Percentiles rank a stretch among this genome's conserved stretches.
phyloP scores from a whole-genome alignment of 768 basidiomycete genomes.

The Tulasnella sp. region DNA sequence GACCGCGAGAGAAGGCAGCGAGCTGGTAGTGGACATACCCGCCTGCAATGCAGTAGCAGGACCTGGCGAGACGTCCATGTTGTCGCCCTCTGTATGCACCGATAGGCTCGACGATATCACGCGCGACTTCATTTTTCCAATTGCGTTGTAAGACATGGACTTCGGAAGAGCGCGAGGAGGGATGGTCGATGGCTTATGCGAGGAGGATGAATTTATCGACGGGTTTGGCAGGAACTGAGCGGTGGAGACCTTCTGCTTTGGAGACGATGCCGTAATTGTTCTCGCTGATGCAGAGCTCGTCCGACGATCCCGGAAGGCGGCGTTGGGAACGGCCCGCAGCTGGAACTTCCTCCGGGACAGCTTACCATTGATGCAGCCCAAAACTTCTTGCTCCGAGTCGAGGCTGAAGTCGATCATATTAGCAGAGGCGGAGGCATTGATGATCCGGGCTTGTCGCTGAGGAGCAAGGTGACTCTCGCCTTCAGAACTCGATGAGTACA shows the following conservation, averaged over 20 bases:
- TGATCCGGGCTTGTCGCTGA: constrained; percentile 3
- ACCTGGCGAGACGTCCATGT: too few relatives aligned
- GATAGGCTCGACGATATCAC: neutral
- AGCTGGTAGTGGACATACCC: neutral
- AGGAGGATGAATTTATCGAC: neutral
- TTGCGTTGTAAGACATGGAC: constrained; percentile 1
- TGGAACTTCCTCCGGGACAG: neutral
- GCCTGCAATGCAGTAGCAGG: neutral
- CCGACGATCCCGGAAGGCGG: neutral
- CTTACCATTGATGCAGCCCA: neutral
- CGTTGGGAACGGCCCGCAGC: neutral
- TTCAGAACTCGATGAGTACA: constrained; percentile 11
- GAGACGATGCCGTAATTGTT: neutral
- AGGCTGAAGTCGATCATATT: neutral
- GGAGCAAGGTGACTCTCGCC: neutral
- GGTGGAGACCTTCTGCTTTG: neutral
- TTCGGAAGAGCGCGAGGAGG: constrained; percentile 2
- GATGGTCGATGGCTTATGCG: neutral
- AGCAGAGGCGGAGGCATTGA: neutral
- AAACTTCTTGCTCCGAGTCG: constrained; percentile 2
- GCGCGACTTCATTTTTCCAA: neutral
- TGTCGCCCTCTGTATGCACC: too few relatives aligned
- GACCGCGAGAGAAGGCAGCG: constrained; percentile 2
- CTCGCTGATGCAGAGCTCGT: neutral
- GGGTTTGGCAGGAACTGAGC: neutral